phyloP scores from a whole-genome alignment of 768 basidiomycete species.

The Chlorophyllum brunneum region DNA sequence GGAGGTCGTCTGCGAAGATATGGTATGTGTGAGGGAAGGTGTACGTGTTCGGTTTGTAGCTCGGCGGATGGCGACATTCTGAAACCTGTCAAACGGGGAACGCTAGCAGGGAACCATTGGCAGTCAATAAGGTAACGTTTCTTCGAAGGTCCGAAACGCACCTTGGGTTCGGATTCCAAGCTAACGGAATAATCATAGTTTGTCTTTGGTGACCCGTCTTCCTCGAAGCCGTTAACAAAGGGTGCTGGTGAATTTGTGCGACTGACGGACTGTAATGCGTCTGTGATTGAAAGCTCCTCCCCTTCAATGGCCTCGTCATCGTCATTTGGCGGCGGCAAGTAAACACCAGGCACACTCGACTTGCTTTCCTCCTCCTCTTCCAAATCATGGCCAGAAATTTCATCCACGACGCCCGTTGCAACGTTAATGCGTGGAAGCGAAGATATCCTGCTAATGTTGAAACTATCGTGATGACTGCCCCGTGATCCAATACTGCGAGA shows the following conservation, averaged over 20 bases:
- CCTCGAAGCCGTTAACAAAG: conserved; percentile 28
- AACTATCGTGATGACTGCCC: conserved; percentile 41
- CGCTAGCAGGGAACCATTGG: conserved; percentile 33
- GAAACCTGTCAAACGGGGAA: conserved; percentile 60
- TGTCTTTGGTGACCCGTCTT: conserved; percentile 42
- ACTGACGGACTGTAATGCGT: conserved; percentile 55
- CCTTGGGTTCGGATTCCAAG: conserved; percentile 60
- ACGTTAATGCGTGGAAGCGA: conserved; percentile 42
- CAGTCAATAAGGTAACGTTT: background rate
- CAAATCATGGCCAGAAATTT: conserved; percentile 32
- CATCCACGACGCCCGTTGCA: conserved; percentile 27
- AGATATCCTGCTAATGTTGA: conserved; percentile 57
- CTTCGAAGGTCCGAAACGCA: conserved; percentile 21
- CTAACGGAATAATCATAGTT: conserved; percentile 55
- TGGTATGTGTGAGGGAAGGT: conserved; percentile 63
- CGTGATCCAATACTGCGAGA: conserved; percentile 29
- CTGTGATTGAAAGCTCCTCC: conserved; percentile 46
- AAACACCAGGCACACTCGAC: conserved; percentile 50
- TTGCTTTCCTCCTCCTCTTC: conserved; percentile 37
- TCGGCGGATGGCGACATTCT: conserved; percentile 57
- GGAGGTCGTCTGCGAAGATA: conserved; percentile 55
- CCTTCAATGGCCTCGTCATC: conserved; percentile 33
- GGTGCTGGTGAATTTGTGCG: conserved; percentile 49
- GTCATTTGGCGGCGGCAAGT: conserved; percentile 45
- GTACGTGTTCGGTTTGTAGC: conserved; percentile 52